Evolutionary conservation across 805 yeast species (phyloP).

Genomic region (Candida maris): DNA sequence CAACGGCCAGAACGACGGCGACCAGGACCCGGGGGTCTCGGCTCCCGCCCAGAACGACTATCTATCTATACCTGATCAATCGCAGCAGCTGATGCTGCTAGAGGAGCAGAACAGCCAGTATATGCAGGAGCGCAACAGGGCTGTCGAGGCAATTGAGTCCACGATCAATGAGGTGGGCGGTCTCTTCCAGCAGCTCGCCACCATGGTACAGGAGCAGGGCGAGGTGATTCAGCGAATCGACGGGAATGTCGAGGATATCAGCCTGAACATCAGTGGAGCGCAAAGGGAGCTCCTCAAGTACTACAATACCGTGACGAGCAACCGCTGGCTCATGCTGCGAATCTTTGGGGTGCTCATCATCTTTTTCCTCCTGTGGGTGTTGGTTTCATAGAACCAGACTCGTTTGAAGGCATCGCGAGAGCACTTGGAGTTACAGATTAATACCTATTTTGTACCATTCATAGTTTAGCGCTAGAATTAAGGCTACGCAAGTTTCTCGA

Average conservation of each 20-base stretch:
- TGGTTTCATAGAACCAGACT: conserved; percentile 61
- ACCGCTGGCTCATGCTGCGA: conserved; percentile 88
- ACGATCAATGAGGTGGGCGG: conserved; percentile 96
- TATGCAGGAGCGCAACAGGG: conserved; percentile 77
- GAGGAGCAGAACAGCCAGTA: conserved; percentile 81
- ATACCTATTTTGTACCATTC: too few species aligned
- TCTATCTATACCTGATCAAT: conserved; percentile 78
- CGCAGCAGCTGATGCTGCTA: conserved; percentile 73
- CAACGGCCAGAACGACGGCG: conserved; percentile 6
- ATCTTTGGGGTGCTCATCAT: conserved; percentile 83
- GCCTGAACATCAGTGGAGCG: conserved; percentile 86
- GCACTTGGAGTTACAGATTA: too few species aligned
- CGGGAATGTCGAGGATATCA: conserved; percentile 89
- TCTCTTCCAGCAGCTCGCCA: conserved; percentile 88
- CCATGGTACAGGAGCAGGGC: conserved; percentile 97
- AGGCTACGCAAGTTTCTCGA: too few species aligned
- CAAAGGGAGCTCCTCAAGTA: conserved; percentile 90
- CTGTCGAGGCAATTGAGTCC: conserved; percentile 95
- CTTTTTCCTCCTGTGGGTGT: conserved; percentile 73
- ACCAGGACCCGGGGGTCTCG: conserved; percentile 18
- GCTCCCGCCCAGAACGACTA: conserved; percentile 45
- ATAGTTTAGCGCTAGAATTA: too few species aligned
- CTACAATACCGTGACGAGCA: conserved; percentile 80
- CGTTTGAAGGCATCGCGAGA: too few species aligned
- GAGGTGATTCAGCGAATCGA: conserved; percentile 95